Evolutionary conservation across 2,329 filamentous ascomycete genomes (phyloP).

Genomic region (Zymoseptoria passerinii): DNA sequence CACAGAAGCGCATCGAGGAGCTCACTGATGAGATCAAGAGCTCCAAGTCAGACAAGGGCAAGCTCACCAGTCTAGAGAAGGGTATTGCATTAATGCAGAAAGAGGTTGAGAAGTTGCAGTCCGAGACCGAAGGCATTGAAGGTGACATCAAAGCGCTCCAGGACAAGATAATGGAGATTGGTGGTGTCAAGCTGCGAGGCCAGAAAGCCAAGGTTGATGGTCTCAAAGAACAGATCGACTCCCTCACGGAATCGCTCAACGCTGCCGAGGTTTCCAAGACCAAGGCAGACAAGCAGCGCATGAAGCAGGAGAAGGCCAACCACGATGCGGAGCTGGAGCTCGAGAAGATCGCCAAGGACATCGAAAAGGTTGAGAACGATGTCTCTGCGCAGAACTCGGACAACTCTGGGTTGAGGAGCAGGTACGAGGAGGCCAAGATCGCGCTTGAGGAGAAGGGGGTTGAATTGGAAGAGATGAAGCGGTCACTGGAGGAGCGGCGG

Average conservation of each 20-base stretch:
- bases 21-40: conserved; percentile 71
- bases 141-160: conserved; percentile 87
- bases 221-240: conserved; percentile 75
- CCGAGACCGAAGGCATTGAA: conserved; percentile 83
- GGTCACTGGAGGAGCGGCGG: conserved; percentile 77
- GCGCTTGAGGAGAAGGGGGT: conserved; percentile 69
- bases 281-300: conserved; percentile 87
- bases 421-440: conserved; percentile 72
- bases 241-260: conserved; percentile 72
- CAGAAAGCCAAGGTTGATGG: conserved; percentile 88
- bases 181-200: conserved; percentile 81
- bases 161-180: conserved; percentile 96
- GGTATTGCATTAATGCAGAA: conserved; percentile 66
- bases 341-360: conserved; percentile 60
- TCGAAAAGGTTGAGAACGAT: conserved; percentile 70
- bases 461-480: conserved; percentile 70
- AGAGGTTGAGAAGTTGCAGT: conserved; percentile 70
- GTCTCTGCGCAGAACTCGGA: conserved; percentile 68
- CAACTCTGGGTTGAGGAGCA: conserved; percentile 62
- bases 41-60: conserved; percentile 69
- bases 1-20: conserved; percentile 77
- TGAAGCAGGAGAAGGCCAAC: conserved; percentile 77
- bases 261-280: conserved; percentile 78
- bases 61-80: conserved; percentile 64
- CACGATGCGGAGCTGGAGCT: conserved; percentile 73